Evolutionary conservation across 352 stramenopile species (phyloP).

Genomic region (Phytophthora pseudosyringae): DNA sequence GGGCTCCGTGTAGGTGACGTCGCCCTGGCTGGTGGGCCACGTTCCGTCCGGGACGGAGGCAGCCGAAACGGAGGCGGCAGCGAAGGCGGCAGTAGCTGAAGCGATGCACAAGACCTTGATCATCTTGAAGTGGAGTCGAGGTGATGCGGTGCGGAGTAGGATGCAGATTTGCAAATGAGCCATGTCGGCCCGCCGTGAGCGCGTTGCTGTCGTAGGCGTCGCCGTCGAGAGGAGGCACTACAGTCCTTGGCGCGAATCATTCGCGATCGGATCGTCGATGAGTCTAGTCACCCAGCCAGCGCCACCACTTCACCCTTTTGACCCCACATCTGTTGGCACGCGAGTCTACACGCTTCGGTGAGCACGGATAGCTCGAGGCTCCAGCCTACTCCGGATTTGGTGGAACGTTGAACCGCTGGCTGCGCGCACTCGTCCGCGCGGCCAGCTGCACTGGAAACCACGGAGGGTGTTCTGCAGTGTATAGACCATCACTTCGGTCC

Average conservation of each 20-base stretch:
- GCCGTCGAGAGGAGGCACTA: neutral
- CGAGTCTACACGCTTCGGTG: neutral
- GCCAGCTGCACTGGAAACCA: neutral
- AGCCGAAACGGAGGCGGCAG: conserved; percentile 7
- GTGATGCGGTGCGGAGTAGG: conserved; percentile 1
- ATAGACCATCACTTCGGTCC: neutral
- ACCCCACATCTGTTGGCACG: neutral
- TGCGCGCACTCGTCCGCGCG: conserved; percentile 2
- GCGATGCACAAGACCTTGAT: conserved; percentile 22
- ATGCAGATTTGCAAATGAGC: conserved; percentile 16
- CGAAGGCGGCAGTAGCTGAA: neutral
- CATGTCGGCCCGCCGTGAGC: neutral
- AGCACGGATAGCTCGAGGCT: neutral
- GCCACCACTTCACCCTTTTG: neutral
- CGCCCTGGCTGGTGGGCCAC: conserved; percentile 29
- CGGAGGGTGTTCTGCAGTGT: too few relatives aligned
- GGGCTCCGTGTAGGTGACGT: conserved; percentile 30
- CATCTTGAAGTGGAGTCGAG: conserved; percentile 21
- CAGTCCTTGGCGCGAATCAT: too few relatives aligned
- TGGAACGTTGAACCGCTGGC: conserved; percentile 16
- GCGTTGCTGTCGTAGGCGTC: neutral
- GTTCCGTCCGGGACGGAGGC: conserved; percentile 32
- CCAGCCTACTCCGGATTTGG: neutral
- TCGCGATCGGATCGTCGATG: conserved; percentile 4
- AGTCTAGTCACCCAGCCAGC: conserved; percentile 5